Conservation (phyloP, 2,329 filamentous ascomycete species). For the Penicillium sp. region DNA sequence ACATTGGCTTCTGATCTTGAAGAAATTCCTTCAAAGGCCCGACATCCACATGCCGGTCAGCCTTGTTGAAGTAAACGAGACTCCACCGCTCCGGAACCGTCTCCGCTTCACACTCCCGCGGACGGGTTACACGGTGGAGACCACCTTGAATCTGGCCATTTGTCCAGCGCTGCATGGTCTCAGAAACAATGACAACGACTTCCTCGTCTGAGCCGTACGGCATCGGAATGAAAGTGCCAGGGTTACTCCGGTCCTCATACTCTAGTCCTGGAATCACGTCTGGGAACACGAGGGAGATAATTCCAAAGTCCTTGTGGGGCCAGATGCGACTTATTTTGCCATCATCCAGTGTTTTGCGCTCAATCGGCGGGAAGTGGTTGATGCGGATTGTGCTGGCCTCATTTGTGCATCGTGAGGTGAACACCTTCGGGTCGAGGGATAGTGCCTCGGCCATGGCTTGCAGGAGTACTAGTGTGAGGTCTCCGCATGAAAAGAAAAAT, state of each 20-base stretch:
- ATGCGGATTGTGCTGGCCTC: conserved; percentile 12
- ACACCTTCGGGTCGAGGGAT: neutral
- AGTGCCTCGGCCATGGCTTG: conserved; percentile 4
- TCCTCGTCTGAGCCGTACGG: conserved; percentile 10
- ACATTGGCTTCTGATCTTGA: conserved; percentile 21
- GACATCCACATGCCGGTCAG: conserved; percentile 31
- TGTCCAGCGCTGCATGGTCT: conserved; percentile 43
- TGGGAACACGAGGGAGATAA: conserved; percentile 41
- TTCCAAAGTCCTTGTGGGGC: conserved; percentile 17
- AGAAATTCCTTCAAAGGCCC: conserved; percentile 33
- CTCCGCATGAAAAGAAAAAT: conserved; percentile 8
- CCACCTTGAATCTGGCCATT: conserved; percentile 38
- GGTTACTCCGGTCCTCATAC: conserved; percentile 31
- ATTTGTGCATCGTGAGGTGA: neutral
- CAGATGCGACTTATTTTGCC: conserved; percentile 13
- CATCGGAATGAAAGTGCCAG: conserved; percentile 19
- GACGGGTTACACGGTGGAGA: conserved; percentile 37
- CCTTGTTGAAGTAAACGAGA: conserved; percentile 32
- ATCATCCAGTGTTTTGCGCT: neutral
- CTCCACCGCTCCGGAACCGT: conserved; percentile 31
- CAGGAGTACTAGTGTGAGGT: conserved; percentile 4
- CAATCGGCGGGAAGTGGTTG: conserved; percentile 14
- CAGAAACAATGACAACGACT: conserved; percentile 44
- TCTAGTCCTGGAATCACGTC: conserved; percentile 41
- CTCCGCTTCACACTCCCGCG: conserved; percentile 21